phyloP scores from a whole-genome alignment of 2,329 filamentous ascomycete species.

The Microthyrium microscopicum region DNA sequence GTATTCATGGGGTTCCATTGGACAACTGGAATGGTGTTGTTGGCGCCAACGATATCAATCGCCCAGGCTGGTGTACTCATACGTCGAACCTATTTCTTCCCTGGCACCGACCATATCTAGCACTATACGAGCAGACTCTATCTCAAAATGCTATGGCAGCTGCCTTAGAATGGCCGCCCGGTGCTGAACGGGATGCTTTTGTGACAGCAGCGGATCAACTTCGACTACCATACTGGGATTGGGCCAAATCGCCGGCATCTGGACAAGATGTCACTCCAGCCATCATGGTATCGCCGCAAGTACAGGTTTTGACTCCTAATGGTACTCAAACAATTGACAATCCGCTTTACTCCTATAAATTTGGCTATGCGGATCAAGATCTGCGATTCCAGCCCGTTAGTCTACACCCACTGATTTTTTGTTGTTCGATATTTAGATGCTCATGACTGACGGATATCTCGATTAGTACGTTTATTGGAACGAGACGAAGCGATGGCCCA shows the following conservation, averaged over 20 bases:
- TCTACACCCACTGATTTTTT: too few species aligned
- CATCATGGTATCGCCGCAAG: slow-evolving; percentile 18
- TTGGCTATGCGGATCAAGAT: slow-evolving; percentile 36
- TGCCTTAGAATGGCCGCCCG: slow-evolving; percentile 19
- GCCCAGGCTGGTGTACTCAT: slow-evolving; percentile 62
- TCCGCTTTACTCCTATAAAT: slow-evolving; percentile 29
- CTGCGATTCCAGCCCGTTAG: slow-evolving; percentile 45
- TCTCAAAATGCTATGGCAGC: slow-evolving; percentile 15
- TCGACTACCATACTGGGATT: slow-evolving; percentile 29
- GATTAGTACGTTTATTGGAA: too few species aligned
- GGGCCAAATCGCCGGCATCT: slow-evolving; percentile 19
- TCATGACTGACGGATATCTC: too few species aligned
- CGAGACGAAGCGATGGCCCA: slow-evolving; percentile 31
- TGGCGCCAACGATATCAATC: slow-evolving; percentile 29
- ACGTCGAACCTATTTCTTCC: slow-evolving; percentile 60
- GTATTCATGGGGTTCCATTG: slow-evolving; percentile 61
- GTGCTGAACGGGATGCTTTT: slow-evolving; percentile 17
- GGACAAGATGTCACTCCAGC: slow-evolving; percentile 18
- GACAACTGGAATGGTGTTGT: slow-evolving; percentile 35
- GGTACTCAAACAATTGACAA: slow-evolving; percentile 23
- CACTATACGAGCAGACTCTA: slow-evolving; percentile 33
- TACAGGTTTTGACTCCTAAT: slow-evolving; percentile 21
- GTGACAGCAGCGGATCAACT: slow-evolving; percentile 20
- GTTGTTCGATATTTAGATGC: too few species aligned
- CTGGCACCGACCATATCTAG: slow-evolving; percentile 73